Evolutionary conservation across 345 rosid species (phyloP).

Genomic region (Eucalyptus albens): DNA sequence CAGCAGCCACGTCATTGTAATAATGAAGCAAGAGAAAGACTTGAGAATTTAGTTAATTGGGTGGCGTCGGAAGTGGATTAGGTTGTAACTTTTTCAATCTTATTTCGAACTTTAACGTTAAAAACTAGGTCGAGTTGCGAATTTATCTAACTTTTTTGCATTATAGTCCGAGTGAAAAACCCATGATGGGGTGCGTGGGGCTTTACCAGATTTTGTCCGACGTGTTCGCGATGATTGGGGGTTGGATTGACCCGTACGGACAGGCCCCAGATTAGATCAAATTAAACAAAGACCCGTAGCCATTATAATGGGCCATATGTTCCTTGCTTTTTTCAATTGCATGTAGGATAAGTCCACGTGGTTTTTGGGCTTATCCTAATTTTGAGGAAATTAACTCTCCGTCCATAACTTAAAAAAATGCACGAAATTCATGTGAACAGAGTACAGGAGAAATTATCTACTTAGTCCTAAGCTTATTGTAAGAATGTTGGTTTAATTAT

Average conservation of each 20-base stretch:
- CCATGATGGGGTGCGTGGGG: neutral
- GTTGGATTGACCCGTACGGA: neutral
- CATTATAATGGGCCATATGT: neutral
- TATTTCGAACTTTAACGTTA: neutral
- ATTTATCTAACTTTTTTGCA: neutral
- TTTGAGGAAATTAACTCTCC: neutral
- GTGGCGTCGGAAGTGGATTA: neutral
- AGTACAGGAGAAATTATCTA: neutral
- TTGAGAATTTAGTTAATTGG: neutral
- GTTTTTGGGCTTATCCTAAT: neutral
- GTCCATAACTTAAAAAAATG: neutral
- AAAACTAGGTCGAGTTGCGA: neutral
- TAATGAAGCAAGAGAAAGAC: neutral
- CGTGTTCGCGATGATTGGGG: neutral
- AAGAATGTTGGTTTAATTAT: neutral
- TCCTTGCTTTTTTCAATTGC: neutral
- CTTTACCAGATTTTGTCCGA: neutral
- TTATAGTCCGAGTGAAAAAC: neutral
- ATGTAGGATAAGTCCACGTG: neutral
- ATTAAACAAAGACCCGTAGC: neutral
- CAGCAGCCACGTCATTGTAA: neutral
- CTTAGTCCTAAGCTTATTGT: rapidly evolving
- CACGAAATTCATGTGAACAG: rapidly evolving
- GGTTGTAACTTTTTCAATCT: neutral
- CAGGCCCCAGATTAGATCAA: neutral